Evolutionary conservation across 208 protist genomes (phyloP).

Genomic region (Trichomonas gallinae): DNA sequence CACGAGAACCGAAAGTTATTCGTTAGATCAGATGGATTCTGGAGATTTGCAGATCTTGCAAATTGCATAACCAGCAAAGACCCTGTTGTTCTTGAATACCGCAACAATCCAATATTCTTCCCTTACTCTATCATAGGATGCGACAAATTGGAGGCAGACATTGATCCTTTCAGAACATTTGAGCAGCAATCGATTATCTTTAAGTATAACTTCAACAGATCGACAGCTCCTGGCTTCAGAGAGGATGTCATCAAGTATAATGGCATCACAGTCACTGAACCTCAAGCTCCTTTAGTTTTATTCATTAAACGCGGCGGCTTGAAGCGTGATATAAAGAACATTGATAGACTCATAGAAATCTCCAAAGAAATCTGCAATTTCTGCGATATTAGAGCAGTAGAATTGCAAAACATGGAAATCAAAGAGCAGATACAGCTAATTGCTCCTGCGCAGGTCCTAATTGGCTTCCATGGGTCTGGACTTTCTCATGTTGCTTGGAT

Average conservation of each 20-base stretch:
- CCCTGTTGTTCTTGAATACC: neutral
- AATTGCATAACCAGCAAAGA: neutral
- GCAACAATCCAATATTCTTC: neutral
- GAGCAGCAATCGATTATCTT: neutral
- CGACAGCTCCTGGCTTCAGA: neutral
- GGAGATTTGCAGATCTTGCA: neutral
- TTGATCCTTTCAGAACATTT: neutral
- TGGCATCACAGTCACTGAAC: neutral
- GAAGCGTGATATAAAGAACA: neutral
- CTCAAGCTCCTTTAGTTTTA: neutral
- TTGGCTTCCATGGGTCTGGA: neutral
- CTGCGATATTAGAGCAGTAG: neutral
- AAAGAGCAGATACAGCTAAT: neutral
- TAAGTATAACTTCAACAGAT: neutral
- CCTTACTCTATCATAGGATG: neutral
- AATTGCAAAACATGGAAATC: neutral
- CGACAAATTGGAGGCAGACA: neutral
- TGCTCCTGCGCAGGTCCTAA: neutral
- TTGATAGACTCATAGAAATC: neutral
- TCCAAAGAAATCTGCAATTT: neutral
- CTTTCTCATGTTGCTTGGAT: neutral
- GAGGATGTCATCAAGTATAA: neutral
- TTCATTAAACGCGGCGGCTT: neutral
- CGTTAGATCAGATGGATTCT: neutral
- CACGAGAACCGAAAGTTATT: neutral